phyloP scores from a whole-genome alignment of 352 stramenopile genomes.

The Pythium vanterpoolii region DNA sequence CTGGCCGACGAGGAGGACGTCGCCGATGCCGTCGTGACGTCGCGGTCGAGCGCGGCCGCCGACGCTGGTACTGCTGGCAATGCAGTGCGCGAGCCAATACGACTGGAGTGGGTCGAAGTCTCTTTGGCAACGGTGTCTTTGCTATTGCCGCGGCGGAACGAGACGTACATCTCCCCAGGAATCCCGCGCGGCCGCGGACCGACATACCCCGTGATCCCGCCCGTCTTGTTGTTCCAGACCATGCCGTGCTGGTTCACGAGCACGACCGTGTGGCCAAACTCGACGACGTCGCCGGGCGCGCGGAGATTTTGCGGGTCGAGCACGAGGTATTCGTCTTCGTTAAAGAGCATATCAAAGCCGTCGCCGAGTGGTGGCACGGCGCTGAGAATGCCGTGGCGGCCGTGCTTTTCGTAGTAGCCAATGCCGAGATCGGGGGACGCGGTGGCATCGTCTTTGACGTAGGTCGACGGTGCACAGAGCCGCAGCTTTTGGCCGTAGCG shows the following conservation, averaged over 20 bases:
- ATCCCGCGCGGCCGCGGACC: conserved; percentile 63
- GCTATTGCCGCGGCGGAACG: conserved; percentile 37
- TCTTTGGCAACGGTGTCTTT: conserved; percentile 6
- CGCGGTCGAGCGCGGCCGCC: conserved; percentile 1
- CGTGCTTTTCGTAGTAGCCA: conserved; percentile 87
- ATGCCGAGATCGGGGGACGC: conserved; percentile 37
- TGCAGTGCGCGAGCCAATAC: neutral
- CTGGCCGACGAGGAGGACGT: conserved; percentile 21
- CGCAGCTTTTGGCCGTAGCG: conserved; percentile 73
- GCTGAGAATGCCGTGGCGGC: conserved; percentile 79
- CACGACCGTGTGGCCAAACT: conserved; percentile 73
- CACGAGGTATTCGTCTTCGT: conserved; percentile 80
- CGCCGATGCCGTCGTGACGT: conserved; percentile 12
- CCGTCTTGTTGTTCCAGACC: conserved; percentile 89
- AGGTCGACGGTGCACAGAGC: conserved; percentile 53
- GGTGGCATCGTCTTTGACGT: conserved; percentile 23
- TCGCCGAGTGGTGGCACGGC: conserved; percentile 74
- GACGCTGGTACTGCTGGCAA: neutral
- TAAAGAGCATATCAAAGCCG: conserved; percentile 70
- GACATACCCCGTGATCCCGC: conserved; percentile 83
- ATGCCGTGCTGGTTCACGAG: conserved; percentile 82
- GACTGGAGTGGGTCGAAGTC: no score
- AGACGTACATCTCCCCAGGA: conserved; percentile 73
- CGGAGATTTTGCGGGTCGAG: conserved; percentile 56
- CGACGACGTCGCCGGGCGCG: conserved; percentile 41